Base-by-base conservation (phyloP, 2,329 filamentous ascomycete species). In the Verticillium isaacii region DNA sequence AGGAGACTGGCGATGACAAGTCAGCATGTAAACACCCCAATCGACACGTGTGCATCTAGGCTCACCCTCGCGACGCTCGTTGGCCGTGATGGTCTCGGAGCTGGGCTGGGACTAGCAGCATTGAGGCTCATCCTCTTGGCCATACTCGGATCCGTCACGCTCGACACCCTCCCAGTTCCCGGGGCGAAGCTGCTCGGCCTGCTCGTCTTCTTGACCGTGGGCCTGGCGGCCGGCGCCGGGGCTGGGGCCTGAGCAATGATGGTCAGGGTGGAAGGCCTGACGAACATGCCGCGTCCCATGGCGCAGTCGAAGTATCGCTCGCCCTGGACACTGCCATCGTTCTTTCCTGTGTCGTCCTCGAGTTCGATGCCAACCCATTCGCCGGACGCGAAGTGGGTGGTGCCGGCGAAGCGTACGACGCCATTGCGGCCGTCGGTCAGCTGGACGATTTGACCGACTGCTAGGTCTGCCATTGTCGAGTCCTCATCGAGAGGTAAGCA, bases 331-430 rank as follows among this genome's bases (percentile, higher is more conserved):
- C 90, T 89, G 66, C 94, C 94, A 82, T 98, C 92, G 70, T 98
- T 98, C 80, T 98, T 98, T 36, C 95, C 94, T 23, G 84, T 86
- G 60, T 88, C 81, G 56, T 92, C 89, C 59, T 92, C 87, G 61
- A 98, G 85, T 79, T 97, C 93, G 63, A 98, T 85, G 66, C 94
- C 94, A 63, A 97, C 82, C 92, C 93, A 98, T 64, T 91, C 87
- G 65, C 93, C 94, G 6, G 83, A 80, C 62, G 92, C 88, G 76
- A 98, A 97, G 68, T 85, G 80, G 41, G 94, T 92, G 61, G 84
- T 80, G 70, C 95, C 95, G 64, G 92, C 81, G 76, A 91, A 99
- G 69, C 91, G 91, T 66, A 99, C 85, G 63, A 85, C 85, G 68
- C 86, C 95, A 68, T 85, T 85, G 68, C 90, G 89, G 70, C 90